Percentiles rank a stretch among this genome's conserved stretches.
Conservation (phyloP, 129 eudicot species). For the Smallanthus sonchifolius region DNA sequence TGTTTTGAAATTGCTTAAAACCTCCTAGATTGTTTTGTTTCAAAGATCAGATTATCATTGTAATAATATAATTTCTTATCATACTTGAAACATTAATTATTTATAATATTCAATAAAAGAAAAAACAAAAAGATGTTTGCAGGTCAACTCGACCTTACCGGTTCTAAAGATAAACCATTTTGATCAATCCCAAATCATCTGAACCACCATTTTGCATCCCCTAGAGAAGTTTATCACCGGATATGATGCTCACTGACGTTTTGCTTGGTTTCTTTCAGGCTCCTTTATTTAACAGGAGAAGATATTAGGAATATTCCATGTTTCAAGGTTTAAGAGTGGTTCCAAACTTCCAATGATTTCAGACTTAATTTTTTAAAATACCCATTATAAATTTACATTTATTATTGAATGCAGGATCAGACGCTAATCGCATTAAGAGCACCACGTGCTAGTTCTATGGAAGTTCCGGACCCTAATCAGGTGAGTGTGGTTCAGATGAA, state of each 20-base stretch:
- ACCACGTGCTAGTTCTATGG: conserved; percentile 61
- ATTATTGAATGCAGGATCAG: conserved; percentile 42
- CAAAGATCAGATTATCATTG: neutral
- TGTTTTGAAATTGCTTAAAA: neutral
- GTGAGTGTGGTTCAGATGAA: conserved; percentile 34
- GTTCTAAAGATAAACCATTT: neutral
- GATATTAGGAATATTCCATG: conserved; percentile 63
- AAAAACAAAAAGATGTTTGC: neutral
- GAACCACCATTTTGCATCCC: neutral
- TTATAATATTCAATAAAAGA: neutral
- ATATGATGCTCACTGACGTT: conserved; percentile 10
- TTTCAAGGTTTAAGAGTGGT: conserved; percentile 43
- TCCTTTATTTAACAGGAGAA: conserved; percentile 53
- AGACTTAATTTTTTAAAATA: neutral
- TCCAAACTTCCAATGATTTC: neutral
- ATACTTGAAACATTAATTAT: neutral
- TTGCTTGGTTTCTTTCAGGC: conserved; percentile 35
- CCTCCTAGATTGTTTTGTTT: neutral
- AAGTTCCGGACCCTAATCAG: conserved; percentile 86
- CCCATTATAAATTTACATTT: neutral
- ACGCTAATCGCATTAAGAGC: conserved; percentile 63
- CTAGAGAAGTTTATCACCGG: neutral
- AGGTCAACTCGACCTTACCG: neutral
- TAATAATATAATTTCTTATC: neutral
- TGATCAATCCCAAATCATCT: neutral